These are phyloP conservation scores for Nigrospora osmanthi DNA, from an alignment of 2,329 filamentous ascomycete species.

Conservation along the genomic window DNA sequence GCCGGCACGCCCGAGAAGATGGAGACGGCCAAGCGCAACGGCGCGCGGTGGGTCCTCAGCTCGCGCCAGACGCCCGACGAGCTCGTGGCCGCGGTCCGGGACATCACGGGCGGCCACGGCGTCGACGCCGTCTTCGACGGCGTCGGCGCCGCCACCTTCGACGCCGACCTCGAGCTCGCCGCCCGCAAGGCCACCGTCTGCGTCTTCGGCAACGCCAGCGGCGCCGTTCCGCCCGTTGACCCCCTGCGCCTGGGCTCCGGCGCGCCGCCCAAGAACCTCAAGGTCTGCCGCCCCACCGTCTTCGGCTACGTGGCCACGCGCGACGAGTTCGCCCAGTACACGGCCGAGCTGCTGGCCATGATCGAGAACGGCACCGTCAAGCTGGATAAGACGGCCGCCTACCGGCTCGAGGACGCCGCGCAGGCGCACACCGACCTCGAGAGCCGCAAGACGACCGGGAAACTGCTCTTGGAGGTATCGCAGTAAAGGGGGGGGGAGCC, in stretches of 20 bases:
- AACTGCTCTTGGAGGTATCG: constrained; percentile 54
- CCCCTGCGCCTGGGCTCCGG: constrained; percentile 44
- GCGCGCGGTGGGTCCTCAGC: constrained; percentile 66
- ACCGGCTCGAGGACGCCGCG: constrained; percentile 65
- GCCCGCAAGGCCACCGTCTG: constrained; percentile 71
- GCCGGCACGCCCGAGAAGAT: constrained; percentile 68
- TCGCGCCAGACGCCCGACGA: constrained; percentile 46
- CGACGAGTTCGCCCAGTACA: constrained; percentile 65
- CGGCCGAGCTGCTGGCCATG: constrained; percentile 64
- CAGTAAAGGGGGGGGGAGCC: constrained; percentile 13
- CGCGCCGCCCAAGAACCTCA: constrained; percentile 58
- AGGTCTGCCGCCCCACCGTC: constrained; percentile 66
- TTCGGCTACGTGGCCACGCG: constrained; percentile 62
- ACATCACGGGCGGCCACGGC: constrained; percentile 66
- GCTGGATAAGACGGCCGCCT: constrained; percentile 63
- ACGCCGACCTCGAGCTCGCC: constrained; percentile 65
- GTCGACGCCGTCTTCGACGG: constrained; percentile 77
- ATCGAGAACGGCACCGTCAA: constrained; percentile 53
- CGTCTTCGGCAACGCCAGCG: constrained; percentile 74
- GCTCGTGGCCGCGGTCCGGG: constrained; percentile 50
- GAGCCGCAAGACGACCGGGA: constrained; percentile 75
- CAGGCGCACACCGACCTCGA: constrained; percentile 73
- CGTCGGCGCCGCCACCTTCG: constrained; percentile 79
- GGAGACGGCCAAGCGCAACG: constrained; percentile 58
- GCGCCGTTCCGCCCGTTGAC: constrained; percentile 63